Evolutionary conservation across 1,284 basidiomycete genomes (phyloP), one percentile per base, ranked within the genome.

Genomic region (Boletus mariae): DNA sequence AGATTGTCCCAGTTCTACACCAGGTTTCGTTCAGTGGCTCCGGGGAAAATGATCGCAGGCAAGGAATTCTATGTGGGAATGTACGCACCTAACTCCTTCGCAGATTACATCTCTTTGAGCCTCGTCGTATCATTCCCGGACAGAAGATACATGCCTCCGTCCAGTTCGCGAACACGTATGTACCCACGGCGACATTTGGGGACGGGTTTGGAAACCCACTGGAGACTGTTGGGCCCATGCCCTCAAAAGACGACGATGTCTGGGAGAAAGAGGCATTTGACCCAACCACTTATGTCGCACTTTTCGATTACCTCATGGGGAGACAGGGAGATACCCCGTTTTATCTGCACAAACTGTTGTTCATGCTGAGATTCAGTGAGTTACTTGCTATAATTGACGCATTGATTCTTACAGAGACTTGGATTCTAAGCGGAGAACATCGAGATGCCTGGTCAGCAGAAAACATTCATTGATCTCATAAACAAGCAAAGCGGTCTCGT

Each of bases 141-240:
- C 60, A 61, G 44, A 54, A 62, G 51, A 55, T 63, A 25, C 60
- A 62, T 11, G 57, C 52, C 15, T 62, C 60, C 4, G 57, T 62
- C 17, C 53, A 49, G 23, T 57, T 49, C 7, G 48, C 51, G 9
- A 53, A 53, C 28, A 54, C 49, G 0, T 57, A 57, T 25, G 43
- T 57, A 29, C 56, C 56, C 11, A 57, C 47, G 20, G 56, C 56
- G 37, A 53, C 55, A 13, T 47, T 57, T 31, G 56, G 56, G 7
- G 48, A 57, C 7, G 56, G 55, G 5, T 46, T 57, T 29, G 56
- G 56, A 20, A 57, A 53, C 29, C 56, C 56, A 4, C 11, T 57
- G 31, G 56, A 57, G 26, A 57, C 56, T 23, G 56, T 44, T 12
- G 55, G 49, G 8, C 56, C 56, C 13, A 57, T 57, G 49, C 49